A percentile compares a stretch with the other conserved stretches of the same genome.
phyloP scores from a whole-genome alignment of 139 green algal species.

The Chlamydomonas sp. region DNA sequence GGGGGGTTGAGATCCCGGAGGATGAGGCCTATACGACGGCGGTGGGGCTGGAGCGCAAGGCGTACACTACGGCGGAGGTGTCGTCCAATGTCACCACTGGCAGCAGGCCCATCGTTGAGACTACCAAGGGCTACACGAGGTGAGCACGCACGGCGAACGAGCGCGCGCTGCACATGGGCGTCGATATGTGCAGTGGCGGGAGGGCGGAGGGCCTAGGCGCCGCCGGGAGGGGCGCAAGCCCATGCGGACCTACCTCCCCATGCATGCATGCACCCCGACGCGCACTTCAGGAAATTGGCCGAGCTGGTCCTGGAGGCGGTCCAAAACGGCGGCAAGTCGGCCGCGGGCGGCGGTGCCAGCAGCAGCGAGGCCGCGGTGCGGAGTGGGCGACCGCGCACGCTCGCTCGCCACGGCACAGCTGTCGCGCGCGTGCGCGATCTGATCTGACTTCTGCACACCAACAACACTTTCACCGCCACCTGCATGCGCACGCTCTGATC shows the following conservation, averaged over 20 bases:
- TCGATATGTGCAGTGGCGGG: no score
- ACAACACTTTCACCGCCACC: neutral
- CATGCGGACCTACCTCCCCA: neutral
- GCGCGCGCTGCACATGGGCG: no score
- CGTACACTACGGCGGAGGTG: conserved; percentile 73
- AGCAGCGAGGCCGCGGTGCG: neutral
- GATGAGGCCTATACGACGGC: conserved; percentile 39
- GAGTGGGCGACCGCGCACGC: neutral
- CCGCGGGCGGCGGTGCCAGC: neutral
- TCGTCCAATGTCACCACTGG: conserved; percentile 65
- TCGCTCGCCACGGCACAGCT: no score
- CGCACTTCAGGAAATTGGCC: conserved; percentile 55
- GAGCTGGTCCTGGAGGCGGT: conserved; percentile 59
- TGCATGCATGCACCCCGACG: neutral
- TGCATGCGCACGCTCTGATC: no score
- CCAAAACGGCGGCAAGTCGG: conserved; percentile 8
- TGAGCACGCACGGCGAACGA: neutral
- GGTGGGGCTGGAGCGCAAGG: conserved; percentile 58
- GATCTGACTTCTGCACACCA: neutral
- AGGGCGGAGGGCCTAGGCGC: no score
- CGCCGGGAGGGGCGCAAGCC: neutral
- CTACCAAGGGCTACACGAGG: conserved; percentile 10
- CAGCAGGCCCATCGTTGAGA: conserved; percentile 27
- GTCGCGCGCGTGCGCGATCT: neutral
- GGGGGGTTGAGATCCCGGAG: conserved; percentile 30